phyloP scores from a whole-genome alignment of 345 rosid genomes.

The Salix arbutifolia region DNA sequence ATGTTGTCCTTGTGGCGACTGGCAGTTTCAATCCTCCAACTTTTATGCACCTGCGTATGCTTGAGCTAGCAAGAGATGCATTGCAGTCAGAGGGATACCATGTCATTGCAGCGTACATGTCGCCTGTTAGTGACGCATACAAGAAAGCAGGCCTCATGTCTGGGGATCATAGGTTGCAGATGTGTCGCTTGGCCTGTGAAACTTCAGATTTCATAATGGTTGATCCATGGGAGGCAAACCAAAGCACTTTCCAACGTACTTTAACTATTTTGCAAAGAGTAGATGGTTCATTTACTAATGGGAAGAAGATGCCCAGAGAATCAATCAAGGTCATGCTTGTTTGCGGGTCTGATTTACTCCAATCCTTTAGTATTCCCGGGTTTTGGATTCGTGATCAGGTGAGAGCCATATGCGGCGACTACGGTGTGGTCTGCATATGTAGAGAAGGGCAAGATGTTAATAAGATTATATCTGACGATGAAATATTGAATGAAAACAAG shows the following conservation, averaged over 20 bases:
- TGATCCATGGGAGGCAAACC: slow-evolving; percentile 93
- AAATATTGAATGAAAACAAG: slow-evolving; percentile 54
- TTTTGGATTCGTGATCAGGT: slow-evolving; percentile 88
- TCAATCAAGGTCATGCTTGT: slow-evolving; percentile 75
- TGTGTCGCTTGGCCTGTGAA: slow-evolving; percentile 74
- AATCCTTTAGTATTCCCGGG: slow-evolving; percentile 71
- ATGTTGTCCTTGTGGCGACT: slow-evolving; percentile 69
- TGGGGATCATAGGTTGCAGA: slow-evolving; percentile 57
- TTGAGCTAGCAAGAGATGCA: slow-evolving; percentile 86
- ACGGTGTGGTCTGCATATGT: slow-evolving; percentile 79
- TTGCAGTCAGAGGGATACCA: slow-evolving; percentile 51
- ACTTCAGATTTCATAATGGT: slow-evolving; percentile 86
- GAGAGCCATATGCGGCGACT: slow-evolving; percentile 57
- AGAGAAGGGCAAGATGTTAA: slow-evolving; percentile 77
- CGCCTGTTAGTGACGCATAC: slow-evolving; percentile 89
- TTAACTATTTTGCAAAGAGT: slow-evolving; percentile 58
- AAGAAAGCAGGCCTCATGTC: slow-evolving; percentile 71
- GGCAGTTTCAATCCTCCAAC: slow-evolving; percentile 99
- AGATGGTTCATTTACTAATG: slow-evolving; percentile 39
- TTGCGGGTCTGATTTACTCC: slow-evolving; percentile 88
- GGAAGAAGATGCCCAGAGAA: slow-evolving; percentile 37
- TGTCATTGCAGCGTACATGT: slow-evolving; percentile 90
- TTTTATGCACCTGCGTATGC: slow-evolving; percentile 86
- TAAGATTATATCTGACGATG: slow-evolving; percentile 44
- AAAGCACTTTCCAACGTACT: slow-evolving; percentile 62